Base-by-base conservation (phyloP, 2,329 filamentous ascomycete species). In the Hypomyces rosellus region DNA sequence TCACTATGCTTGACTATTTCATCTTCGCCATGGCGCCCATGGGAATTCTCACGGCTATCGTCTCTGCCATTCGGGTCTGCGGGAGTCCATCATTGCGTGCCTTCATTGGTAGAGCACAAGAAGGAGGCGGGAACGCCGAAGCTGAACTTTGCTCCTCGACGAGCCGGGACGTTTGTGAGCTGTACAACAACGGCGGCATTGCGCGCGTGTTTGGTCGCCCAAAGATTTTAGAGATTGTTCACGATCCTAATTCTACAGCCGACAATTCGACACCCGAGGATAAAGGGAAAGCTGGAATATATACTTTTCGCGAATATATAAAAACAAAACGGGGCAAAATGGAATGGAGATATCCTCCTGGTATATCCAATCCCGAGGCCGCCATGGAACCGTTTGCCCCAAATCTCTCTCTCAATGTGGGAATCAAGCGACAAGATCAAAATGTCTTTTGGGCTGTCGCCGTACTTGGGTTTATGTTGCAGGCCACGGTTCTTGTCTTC, bases 71-170 rank as follows among this genome's bases (percentile, higher is more conserved):
- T 37, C 59, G 67, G 0, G 57, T 66, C 36, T 70, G 57, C 48
- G 69, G 64, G 1, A 50, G 34, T 1, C 30, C 61, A 0, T 63
- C 57, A 1, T 54, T 72, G 1, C 61, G 64, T n/a, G 67, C 71
- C 2, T 63, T 74, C 18, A 60, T 75, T 12, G 71, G 72, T 0
- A 52, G 69, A 37, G 62, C 68, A 0, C 62, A 67, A 41, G 71
- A 74, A 53, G 62, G 61, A 4, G 46, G 53, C 0, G 65, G 62
- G 0, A 54, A 48, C 0, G 64, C 58, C 1, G 71, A 75, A 47
- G 58, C 63, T 0, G 70, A 74, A 40, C 51, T 74, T 0, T 69
- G 67, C 55, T 65, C 69, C 0, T 74, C 70, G 0, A 74, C 70
- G 0, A 66, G 63, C 3, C 54, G 54, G 0, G 65, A 71, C 18